Base-by-base conservation (phyloP, 202 grass and related monocot species). In the Digitaria exilis region DNA sequence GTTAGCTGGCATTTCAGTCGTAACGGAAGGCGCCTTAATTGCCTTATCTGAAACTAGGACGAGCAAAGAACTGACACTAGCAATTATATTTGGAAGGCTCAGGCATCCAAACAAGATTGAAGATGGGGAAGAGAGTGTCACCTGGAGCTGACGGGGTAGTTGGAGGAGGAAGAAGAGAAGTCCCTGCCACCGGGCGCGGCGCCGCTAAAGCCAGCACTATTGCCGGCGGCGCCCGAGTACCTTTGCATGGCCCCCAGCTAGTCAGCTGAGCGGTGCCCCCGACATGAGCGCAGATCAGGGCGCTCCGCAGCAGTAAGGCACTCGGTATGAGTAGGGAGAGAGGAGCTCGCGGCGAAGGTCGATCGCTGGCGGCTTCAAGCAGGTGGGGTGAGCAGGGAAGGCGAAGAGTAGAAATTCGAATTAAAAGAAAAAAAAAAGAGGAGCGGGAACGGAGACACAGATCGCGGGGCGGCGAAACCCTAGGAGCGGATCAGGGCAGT, bases 231-330 rank as follows among this genome's bases (percentile, higher is more conserved):
- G 83, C 79, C 74, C 43, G 87, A 57, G 79, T 92, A 96, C 90
- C 96, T 94, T 75, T 99, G 93, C 96, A 99, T 99, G 71, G 84
- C 89, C 80, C 59, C 92, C 22, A 59, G 87, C 86, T 77, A 81
- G 74, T 90, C 83, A 94, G 69, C 66, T 65, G 88, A 84, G 90
- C 71, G 71, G 76, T 83, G 84, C 81, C 62, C 69, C 65, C 57
- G 82, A 30, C 73, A 90, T 93, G 67, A 82, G 39, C 64, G 62
- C 31, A 59, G 75, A 88, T 78, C 41, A 81, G 70, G 71, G 37
- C 64, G 9, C 6, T 10, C 1, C 9, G 9, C 4, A 18, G 35
- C 54, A 46, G 44, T 39, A 39, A 4, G 37, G 6, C 37, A 39
- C n/a, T n/a, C n/a, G n/a, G n/a, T n/a, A n/a, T n/a, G n/a, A n/a